Percentiles rank a stretch among this genome's conserved stretches.
Evolutionary conservation across 2,329 filamentous ascomycete genomes (phyloP).

Genomic region (Stylonectria norvegica): DNA sequence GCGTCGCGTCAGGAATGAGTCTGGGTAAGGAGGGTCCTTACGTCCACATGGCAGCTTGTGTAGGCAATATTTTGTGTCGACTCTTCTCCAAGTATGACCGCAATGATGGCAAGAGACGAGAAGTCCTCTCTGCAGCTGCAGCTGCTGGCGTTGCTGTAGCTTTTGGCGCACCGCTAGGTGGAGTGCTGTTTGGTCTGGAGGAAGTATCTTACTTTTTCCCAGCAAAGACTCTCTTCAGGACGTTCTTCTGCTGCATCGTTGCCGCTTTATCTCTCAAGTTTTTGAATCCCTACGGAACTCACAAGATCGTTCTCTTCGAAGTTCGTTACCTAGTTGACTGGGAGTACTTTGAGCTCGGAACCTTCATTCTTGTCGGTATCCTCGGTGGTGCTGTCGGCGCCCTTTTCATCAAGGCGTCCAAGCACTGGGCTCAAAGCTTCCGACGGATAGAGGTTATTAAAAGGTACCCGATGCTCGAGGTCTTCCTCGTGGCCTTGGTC

Average conservation of each 20-base stretch:
- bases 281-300: constrained; percentile 90
- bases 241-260: constrained; percentile 96
- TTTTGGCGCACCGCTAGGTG: constrained; percentile 83
- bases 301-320: constrained; percentile 95
- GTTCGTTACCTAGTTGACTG: constrained; percentile 88
- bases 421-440: constrained; percentile 85
- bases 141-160: constrained; percentile 91
- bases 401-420: constrained; percentile 93
- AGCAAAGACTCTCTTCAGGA: constrained; percentile 92
- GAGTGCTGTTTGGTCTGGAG: constrained; percentile 88
- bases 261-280: constrained; percentile 91
- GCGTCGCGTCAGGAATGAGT: constrained; percentile 87
- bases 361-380: constrained; percentile 82
- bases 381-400: constrained; percentile 83
- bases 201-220: constrained; percentile 98
- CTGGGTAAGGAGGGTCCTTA: constrained; percentile 93
- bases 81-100: constrained; percentile 91
- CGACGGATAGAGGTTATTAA: constrained; percentile 79
- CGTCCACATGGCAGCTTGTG: constrained; percentile 94
- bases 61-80: constrained; percentile 92
- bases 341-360: constrained; percentile 85
- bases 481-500: constrained; percentile 78
- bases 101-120: constrained; percentile 91
- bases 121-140: constrained; percentile 88
- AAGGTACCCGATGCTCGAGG: constrained; percentile 78